Evolutionary conservation across 1,139 yeast genomes (phyloP).

Genomic region (Yamadazyma conglobata): DNA sequence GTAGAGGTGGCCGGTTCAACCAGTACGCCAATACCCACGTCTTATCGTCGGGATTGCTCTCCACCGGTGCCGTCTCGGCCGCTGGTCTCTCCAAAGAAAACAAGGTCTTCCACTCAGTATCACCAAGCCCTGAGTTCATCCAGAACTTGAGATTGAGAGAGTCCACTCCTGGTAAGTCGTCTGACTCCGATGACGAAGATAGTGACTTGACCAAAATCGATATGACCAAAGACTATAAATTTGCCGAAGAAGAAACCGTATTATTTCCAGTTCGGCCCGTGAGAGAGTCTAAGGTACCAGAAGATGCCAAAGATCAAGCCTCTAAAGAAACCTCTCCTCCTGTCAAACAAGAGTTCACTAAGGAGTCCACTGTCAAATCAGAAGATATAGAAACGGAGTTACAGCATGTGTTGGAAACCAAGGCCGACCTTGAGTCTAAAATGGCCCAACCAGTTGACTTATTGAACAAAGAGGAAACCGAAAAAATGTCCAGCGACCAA

Average conservation of each 20-base stretch:
- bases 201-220: constrained; percentile 49
- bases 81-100: constrained; percentile 19
- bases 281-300: constrained; percentile 20
- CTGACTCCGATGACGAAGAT: constrained; percentile 29
- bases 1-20: constrained; percentile 38
- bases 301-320: constrained; percentile 5
- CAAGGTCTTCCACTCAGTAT: constrained; percentile 14
- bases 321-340: constrained; percentile 16
- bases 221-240: constrained; percentile 57
- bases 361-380: constrained; percentile 34
- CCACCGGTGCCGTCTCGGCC: constrained; percentile 57
- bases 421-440: constrained; percentile 29
- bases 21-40: constrained; percentile 63
- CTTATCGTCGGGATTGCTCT: constrained; percentile 68
- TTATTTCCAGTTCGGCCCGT: constrained; percentile 45
- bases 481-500: constrained; percentile 32
- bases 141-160: constrained; percentile 35
- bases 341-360: constrained; percentile 13
- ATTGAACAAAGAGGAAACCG: constrained; percentile 29
- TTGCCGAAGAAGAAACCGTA: constrained; percentile 45
- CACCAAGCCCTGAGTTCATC: constrained; percentile 38
- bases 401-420: constrained; percentile 24
- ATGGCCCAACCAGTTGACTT: constrained; percentile 29
- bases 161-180: constrained; percentile 14
- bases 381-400: constrained; percentile 30